These are phyloP conservation scores for Talaromyces albobiverticillius DNA, from an alignment of 2,329 filamentous ascomycete genomes.

Conservation along the genomic window DNA sequence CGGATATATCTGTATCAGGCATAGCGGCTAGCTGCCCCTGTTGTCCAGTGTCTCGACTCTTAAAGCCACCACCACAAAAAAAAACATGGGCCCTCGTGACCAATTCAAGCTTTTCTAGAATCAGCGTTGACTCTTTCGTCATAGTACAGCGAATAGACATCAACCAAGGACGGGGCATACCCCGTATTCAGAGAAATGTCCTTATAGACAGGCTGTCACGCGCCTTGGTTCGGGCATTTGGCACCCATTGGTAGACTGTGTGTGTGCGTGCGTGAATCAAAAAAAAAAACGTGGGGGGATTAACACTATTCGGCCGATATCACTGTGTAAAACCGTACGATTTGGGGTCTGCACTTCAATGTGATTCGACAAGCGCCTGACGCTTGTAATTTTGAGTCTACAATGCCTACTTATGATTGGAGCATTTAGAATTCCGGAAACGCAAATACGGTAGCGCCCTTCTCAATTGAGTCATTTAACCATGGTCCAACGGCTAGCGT, in stretches of 20 bases:
- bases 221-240: neutral
- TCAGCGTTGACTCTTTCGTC: neutral
- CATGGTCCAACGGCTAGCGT: too few species aligned
- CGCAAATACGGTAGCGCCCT: neutral
- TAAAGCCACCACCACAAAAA: neutral
- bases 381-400: conserved; percentile 2
- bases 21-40: neutral
- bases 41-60: neutral
- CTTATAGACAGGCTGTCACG: neutral
- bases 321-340: neutral
- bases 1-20: neutral
- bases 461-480: neutral
- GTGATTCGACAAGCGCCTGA: neutral
- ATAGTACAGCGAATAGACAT: neutral
- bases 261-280: neutral
- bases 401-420: neutral
- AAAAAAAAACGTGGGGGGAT: too few species aligned
- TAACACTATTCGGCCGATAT: too few species aligned
- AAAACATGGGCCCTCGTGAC: neutral
- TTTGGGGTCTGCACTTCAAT: neutral
- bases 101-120: neutral
- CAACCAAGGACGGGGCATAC: neutral
- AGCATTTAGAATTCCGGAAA: neutral
- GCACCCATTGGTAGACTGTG: neutral
- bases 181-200: neutral